Conservation (phyloP, 164 flowering plant species). For the Dillenia turbinata region DNA sequence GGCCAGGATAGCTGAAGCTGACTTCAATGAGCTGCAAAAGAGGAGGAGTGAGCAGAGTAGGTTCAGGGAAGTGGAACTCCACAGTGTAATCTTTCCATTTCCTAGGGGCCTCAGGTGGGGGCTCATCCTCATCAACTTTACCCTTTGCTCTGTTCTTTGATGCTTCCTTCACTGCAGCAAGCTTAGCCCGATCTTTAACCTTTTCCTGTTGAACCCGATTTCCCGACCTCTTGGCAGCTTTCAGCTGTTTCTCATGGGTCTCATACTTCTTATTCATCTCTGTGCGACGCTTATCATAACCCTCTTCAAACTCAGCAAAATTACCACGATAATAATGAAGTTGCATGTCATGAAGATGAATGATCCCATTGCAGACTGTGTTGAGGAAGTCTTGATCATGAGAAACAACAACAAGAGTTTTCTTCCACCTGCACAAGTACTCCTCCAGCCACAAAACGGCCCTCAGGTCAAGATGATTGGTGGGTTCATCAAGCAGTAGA, state of each 20-base stretch:
- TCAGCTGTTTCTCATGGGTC: slow-evolving; percentile 60
- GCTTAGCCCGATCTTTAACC: slow-evolving; percentile 70
- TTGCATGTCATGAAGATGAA: slow-evolving; percentile 76
- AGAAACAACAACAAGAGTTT: slow-evolving; percentile 82
- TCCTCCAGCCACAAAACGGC: slow-evolving; percentile 91
- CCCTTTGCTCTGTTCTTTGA: slow-evolving; percentile 61
- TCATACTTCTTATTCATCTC: slow-evolving; percentile 76
- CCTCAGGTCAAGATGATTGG: slow-evolving; percentile 87
- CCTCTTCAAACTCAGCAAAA: slow-evolving; percentile 72
- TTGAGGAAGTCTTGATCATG: slow-evolving; percentile 86
- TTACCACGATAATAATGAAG: slow-evolving; percentile 73
- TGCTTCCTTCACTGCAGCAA: slow-evolving; percentile 59
- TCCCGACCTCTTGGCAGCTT: slow-evolving; percentile 75
- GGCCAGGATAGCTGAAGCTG: slow-evolving; percentile 66
- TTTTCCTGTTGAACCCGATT: slow-evolving; percentile 64
- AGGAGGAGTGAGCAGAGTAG: slow-evolving; percentile 81
- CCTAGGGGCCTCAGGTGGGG: slow-evolving; percentile 55
- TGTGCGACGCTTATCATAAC: slow-evolving; percentile 75
- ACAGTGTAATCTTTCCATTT: slow-evolving; percentile 77
- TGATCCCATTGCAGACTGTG: slow-evolving; percentile 67
- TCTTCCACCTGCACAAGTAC: slow-evolving; percentile 78
- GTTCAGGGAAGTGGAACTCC: slow-evolving; percentile 83
- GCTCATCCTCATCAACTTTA: slow-evolving; percentile 65
- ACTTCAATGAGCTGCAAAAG: slow-evolving; percentile 76
- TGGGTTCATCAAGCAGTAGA: slow-evolving; percentile 75